Evolutionary conservation across 139 green algal genomes (phyloP).

Genomic region (Haematococcus sp.): DNA sequence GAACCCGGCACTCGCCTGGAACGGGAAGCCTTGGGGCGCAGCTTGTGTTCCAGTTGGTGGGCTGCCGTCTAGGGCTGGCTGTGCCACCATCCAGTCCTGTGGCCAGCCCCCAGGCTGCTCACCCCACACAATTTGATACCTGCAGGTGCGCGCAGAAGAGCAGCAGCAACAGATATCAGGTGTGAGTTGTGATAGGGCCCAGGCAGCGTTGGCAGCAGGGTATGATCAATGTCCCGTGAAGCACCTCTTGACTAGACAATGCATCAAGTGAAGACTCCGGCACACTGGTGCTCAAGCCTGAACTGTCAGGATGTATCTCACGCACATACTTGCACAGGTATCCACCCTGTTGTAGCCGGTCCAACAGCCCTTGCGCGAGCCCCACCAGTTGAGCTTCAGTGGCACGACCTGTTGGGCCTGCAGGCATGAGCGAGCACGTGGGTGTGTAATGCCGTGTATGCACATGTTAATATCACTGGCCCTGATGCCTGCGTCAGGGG

Average conservation of each 20-base stretch:
- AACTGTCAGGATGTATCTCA: too few species aligned
- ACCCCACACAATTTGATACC: slow-evolving; percentile 42
- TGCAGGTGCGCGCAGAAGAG: not conserved
- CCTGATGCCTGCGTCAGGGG: too few species aligned
- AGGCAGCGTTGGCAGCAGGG: too few species aligned
- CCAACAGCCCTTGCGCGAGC: slow-evolving; percentile 19
- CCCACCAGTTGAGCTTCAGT: not conserved
- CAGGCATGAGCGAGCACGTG: too few species aligned
- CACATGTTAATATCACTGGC: too few species aligned
- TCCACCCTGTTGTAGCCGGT: slow-evolving; percentile 14
- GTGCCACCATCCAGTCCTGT: slow-evolving; percentile 28
- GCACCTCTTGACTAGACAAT: too few species aligned
- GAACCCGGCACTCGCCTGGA: not conserved
- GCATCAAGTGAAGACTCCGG: too few species aligned
- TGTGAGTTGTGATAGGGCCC: too few species aligned
- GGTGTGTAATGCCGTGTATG: too few species aligned
- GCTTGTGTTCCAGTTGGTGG: not conserved
- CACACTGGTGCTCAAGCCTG: too few species aligned
- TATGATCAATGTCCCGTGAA: too few species aligned
- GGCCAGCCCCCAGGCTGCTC: slow-evolving; percentile 40
- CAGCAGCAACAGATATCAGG: not conserved
- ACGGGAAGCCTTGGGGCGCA: not conserved
- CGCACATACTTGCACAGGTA: slow-evolving; percentile 30
- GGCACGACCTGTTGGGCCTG: not conserved
- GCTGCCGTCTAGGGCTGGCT: slow-evolving; percentile 21